Conservation (phyloP, 2,329 filamentous ascomycete genomes). For the Colletotrichum endophyticum region DNA sequence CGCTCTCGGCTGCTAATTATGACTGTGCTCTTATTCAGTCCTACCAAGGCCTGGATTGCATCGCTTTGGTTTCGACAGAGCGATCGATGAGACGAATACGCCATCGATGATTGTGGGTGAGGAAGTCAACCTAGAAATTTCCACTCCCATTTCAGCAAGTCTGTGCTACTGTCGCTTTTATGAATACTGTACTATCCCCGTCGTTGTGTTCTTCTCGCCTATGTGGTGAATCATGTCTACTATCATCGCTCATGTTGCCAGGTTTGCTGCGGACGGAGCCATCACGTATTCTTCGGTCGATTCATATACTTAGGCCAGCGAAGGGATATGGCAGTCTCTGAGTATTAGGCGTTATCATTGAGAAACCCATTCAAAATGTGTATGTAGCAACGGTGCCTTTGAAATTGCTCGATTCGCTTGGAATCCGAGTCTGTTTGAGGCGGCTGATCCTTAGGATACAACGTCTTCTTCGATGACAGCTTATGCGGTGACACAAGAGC, state of each 20-base stretch:
- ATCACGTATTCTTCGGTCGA: not conserved
- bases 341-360: not conserved
- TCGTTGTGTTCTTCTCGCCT: not conserved
- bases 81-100: not conserved
- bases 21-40: not conserved
- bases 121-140: not conserved
- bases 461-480: not conserved
- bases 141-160: not conserved
- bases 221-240: not conserved
- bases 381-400: not conserved
- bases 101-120: not conserved
- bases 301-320: not conserved
- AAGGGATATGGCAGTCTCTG: not conserved
- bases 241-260: not conserved
- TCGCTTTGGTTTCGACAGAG: not conserved
- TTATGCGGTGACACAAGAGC: not conserved
- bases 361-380: not conserved
- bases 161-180: not conserved
- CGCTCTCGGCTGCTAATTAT: not conserved
- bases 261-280: not conserved
- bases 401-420: not conserved
- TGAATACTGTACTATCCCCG: not conserved
- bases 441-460: not conserved
- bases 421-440: not conserved
- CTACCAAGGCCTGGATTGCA: not conserved